Evolutionary conservation across 257 asterid genomes (phyloP).

Genomic region (Eustoma russellianum): DNA sequence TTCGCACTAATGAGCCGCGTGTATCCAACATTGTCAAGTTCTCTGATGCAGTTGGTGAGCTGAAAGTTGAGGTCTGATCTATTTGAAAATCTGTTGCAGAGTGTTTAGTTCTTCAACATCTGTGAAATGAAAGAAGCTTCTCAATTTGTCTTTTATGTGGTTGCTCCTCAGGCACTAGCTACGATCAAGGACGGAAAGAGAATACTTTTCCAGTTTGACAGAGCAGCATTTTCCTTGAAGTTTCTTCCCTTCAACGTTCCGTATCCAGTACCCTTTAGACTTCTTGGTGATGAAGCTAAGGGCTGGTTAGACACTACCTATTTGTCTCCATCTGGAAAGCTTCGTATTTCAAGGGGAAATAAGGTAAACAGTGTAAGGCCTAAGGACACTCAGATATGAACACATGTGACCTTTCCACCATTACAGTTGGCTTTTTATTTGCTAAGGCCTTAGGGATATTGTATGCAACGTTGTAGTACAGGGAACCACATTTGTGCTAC

Average conservation of each 20-base stretch:
- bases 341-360: slow-evolving; percentile 88
- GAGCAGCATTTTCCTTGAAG: slow-evolving; percentile 79
- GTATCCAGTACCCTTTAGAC: slow-evolving; percentile 84
- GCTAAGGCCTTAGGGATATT: slow-evolving; percentile 1
- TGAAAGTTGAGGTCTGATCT: slow-evolving; percentile 78
- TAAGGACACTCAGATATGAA: slow-evolving; percentile 21
- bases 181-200: slow-evolving; percentile 54
- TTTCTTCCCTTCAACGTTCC: slow-evolving; percentile 89
- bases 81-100: not conserved
- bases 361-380: slow-evolving; percentile 49
- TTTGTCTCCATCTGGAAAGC: slow-evolving; percentile 75
- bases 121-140: too few species aligned
- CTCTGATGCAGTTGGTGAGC: slow-evolving; percentile 69
- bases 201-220: slow-evolving; percentile 75
- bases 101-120: too few species aligned
- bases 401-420: too few species aligned
- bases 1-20: slow-evolving; percentile 65
- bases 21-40: slow-evolving; percentile 80
- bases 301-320: slow-evolving; percentile 96
- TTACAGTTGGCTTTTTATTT: too few species aligned
- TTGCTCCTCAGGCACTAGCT: slow-evolving; percentile 57
- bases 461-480: slow-evolving; percentile 58
- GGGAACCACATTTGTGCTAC: slow-evolving; percentile 99
- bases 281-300: slow-evolving; percentile 94
- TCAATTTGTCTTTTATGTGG: too few species aligned